Percentiles rank a stretch among this genome's conserved stretches.
Evolutionary conservation across 2,329 filamentous ascomycete species (phyloP).

Genomic region (Hymenoscyphus albidus): DNA sequence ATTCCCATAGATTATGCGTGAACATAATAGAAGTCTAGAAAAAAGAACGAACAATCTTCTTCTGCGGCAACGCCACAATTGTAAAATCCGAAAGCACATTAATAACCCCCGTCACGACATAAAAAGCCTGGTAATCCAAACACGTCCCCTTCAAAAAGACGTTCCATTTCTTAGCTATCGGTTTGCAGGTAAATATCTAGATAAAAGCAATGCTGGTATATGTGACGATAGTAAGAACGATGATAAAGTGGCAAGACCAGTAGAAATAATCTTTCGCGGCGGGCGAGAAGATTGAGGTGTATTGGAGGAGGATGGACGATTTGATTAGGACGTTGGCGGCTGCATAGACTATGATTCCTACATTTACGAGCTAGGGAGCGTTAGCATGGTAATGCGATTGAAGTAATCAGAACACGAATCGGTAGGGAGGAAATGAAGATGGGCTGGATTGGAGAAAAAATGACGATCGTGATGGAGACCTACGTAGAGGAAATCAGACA

Average conservation of each 20-base stretch:
- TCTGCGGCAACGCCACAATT: background rate
- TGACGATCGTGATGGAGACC: background rate
- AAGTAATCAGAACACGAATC: background rate
- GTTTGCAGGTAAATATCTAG: background rate
- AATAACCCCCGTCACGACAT: background rate
- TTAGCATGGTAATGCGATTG: background rate
- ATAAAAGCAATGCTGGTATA: background rate
- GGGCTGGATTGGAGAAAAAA: background rate
- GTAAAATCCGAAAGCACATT: background rate
- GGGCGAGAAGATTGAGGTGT: background rate
- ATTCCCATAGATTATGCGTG: too few relatives aligned
- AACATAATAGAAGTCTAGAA: background rate
- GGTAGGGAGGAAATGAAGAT: background rate
- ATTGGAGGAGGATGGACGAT: background rate
- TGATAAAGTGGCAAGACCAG: background rate
- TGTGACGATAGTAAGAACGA: background rate
- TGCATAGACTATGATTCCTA: background rate
- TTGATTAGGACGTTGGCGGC: background rate
- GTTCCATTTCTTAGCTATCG: background rate
- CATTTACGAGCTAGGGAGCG: background rate
- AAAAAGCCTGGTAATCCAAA: background rate
- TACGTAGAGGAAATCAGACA: background rate
- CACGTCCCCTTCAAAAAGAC: background rate
- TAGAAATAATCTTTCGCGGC: background rate
- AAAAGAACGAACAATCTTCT: background rate